Percentiles rank a stretch among this genome's conserved stretches.
phyloP scores from a whole-genome alignment of 2,329 filamentous ascomycete genomes.

The Fonsecaea multimorphosa region DNA sequence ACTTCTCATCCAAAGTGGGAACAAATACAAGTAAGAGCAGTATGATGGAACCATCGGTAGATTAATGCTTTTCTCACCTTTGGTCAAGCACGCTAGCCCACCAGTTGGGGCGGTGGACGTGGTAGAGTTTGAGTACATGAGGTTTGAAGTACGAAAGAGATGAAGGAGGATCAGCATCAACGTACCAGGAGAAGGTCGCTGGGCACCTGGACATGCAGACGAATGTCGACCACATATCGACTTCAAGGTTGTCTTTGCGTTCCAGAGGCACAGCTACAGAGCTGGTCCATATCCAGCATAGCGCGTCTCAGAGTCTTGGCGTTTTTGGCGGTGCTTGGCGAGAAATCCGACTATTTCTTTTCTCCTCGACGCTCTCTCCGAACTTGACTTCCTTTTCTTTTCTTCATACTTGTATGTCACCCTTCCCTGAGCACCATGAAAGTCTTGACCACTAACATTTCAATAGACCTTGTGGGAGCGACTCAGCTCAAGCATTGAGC shows the following conservation, averaged over 20 bases:
- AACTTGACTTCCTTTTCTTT: conserved; percentile 19
- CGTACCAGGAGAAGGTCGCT: not conserved
- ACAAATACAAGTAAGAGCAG: not conserved
- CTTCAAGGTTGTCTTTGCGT: not conserved
- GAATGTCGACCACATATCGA: not conserved
- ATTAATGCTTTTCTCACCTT: not conserved
- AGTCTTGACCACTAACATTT: not conserved
- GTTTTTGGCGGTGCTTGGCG: not conserved
- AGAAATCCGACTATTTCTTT: not conserved
- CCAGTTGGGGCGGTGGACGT: not conserved
- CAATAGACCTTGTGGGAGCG: conserved; percentile 36
- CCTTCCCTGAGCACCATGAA: not conserved
- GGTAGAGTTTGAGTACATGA: not conserved
- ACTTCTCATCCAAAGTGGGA: not conserved
- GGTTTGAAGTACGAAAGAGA: not conserved
- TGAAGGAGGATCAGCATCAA: not conserved
- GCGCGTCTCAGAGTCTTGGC: not conserved
- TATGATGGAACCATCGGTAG: not conserved
- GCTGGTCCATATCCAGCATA: not conserved
- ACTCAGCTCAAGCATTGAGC: conserved; percentile 37
- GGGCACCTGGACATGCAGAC: not conserved
- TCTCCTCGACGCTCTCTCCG: not conserved
- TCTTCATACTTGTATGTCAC: conserved; percentile 33
- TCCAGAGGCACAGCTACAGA: too few relatives aligned
- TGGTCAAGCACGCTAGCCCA: not conserved